Conservation (phyloP, 352 stramenopile genomes). For the Pythium oligandrum region DNA sequence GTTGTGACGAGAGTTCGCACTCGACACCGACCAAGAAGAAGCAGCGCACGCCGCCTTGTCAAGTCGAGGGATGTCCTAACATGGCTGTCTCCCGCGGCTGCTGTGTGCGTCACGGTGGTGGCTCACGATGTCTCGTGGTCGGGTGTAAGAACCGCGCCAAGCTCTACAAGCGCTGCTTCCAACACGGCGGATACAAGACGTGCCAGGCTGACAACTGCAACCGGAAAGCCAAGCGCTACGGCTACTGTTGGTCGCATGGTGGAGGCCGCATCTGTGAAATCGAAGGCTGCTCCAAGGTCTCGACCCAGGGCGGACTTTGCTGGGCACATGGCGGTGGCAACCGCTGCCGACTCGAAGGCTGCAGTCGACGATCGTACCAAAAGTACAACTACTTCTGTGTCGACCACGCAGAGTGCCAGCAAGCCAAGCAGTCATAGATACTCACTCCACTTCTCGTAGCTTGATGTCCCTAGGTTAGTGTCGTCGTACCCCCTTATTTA, state of each 20-base stretch:
- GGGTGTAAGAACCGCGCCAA: conserved; percentile 69
- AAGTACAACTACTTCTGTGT: conserved; percentile 75
- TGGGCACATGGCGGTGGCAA: conserved; percentile 78
- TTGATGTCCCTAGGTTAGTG: too few species aligned
- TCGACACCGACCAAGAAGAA: conserved; percentile 21
- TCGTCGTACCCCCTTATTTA: too few species aligned
- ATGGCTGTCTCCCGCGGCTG: conserved; percentile 47
- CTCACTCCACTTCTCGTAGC: too few species aligned
- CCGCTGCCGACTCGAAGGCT: conserved; percentile 57
- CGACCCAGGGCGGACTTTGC: conserved; percentile 61
- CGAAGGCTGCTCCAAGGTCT: conserved; percentile 56
- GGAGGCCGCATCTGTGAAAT: conserved; percentile 64
- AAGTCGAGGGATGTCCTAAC: conserved; percentile 63
- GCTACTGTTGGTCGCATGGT: conserved; percentile 77
- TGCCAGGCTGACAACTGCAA: conserved; percentile 58
- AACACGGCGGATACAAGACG: conserved; percentile 68
- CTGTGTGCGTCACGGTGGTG: conserved; percentile 48
- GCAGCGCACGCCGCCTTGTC: conserved; percentile 50
- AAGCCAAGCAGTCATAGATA: too few species aligned
- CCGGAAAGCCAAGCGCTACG: conserved; percentile 77
- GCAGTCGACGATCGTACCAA: conserved; percentile 68
- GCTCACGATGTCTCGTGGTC: conserved; percentile 40
- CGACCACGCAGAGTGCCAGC: conserved; percentile 26
- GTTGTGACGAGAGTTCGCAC: not conserved
- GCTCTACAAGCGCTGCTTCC: conserved; percentile 72